A percentile compares a stretch with the other conserved stretches of the same genome.
These are phyloP conservation scores for Claviceps sorghi DNA, from an alignment of 2,329 filamentous ascomycete genomes.

Conservation along the genomic window DNA sequence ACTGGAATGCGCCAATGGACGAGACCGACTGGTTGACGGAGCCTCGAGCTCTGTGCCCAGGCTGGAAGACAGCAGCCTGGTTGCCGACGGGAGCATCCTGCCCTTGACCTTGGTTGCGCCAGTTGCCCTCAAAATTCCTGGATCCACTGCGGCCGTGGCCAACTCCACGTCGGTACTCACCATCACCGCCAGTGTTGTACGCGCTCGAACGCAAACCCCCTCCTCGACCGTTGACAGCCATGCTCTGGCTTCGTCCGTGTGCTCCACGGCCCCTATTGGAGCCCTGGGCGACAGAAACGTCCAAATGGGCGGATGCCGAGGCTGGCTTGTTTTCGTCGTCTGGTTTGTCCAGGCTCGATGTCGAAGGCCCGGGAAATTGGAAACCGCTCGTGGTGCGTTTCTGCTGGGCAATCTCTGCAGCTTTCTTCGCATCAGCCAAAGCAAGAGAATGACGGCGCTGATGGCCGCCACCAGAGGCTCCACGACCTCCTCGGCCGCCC, in stretches of 20 bases:
- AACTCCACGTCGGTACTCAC: conserved; percentile 61
- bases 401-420: conserved; percentile 89
- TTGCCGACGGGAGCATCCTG: conserved; percentile 39
- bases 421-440: conserved; percentile 91
- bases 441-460: conserved; percentile 89
- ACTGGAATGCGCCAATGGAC: conserved; percentile 76
- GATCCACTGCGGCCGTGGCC: conserved; percentile 73
- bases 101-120: conserved; percentile 63
- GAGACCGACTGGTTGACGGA: conserved; percentile 81
- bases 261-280: conserved; percentile 41
- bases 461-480: conserved; percentile 58
- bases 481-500: conserved; percentile 52
- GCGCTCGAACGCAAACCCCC: conserved; percentile 51
- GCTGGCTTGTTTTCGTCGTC: conserved; percentile 30
- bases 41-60: conserved; percentile 71
- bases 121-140: conserved; percentile 95
- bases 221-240: conserved; percentile 62
- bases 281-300: conserved; percentile 23
- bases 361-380: conserved; percentile 73
- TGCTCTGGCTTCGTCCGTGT: conserved; percentile 76
- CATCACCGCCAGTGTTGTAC: conserved; percentile 34
- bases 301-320: conserved; percentile 15
- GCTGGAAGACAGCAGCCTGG: conserved; percentile 66
- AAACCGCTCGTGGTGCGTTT: conserved; percentile 89
- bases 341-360: conserved; percentile 47